phyloP scores from a whole-genome alignment of 1,284 basidiomycete genomes.

The Pseudozyma sp. region DNA sequence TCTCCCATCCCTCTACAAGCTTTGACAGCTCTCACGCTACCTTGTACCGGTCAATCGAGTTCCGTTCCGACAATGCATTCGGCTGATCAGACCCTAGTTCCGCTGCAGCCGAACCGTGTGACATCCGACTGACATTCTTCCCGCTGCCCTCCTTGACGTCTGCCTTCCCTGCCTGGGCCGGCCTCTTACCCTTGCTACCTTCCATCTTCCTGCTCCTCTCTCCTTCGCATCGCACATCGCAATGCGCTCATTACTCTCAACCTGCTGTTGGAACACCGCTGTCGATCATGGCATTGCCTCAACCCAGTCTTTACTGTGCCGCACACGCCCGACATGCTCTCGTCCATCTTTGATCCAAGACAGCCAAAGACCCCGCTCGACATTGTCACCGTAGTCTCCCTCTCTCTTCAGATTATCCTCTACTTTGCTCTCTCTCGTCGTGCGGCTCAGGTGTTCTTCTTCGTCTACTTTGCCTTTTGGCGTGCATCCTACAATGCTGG shows the following conservation, averaged over 20 bases:
- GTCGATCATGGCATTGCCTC: not conserved
- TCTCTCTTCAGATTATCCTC: conserved; percentile 82
- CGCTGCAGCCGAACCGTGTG: not conserved
- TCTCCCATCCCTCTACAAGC: not conserved
- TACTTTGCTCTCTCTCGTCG: conserved; percentile 75
- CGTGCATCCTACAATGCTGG: conserved; percentile 90
- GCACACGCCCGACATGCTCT: conserved; percentile 92
- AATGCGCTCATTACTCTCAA: not conserved
- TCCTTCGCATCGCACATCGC: not conserved
- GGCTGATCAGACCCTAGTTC: not conserved
- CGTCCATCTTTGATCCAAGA: conserved; percentile 86
- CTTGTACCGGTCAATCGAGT: not conserved
- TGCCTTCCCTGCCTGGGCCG: conserved; percentile 12
- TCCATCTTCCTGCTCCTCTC: not conserved
- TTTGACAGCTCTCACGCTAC: not conserved
- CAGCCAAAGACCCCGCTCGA: conserved; percentile 93
- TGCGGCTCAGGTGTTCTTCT: conserved; percentile 74
- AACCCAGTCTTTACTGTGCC: conserved; percentile 85
- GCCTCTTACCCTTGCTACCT: not conserved
- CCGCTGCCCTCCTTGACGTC: conserved; percentile 17
- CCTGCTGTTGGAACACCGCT: not conserved
- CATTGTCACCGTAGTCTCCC: conserved; percentile 82
- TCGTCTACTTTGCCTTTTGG: conserved; percentile 92
- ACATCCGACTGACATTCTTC: conserved; percentile 21
- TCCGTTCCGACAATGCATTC: conserved; percentile 5